phyloP scores from a whole-genome alignment of 192 early-diverging fungal species.

The Backusella circina region DNA sequence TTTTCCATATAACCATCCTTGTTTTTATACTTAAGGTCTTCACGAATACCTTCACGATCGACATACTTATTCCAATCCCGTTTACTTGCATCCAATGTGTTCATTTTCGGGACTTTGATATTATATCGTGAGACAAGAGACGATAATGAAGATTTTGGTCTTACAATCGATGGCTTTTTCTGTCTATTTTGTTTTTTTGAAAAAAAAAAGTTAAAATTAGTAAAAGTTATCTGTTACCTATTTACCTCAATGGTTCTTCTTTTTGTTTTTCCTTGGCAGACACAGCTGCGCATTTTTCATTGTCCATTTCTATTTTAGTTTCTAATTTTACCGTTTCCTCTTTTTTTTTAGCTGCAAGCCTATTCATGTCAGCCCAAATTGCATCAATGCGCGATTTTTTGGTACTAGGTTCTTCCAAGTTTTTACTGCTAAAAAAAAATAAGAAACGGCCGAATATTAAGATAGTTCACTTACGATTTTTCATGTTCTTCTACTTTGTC shows the following conservation, averaged over 20 bases:
- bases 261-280: not conserved
- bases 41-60: conserved; percentile 56
- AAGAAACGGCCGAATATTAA: not conserved
- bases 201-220: not conserved
- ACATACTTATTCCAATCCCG: conserved; percentile 68
- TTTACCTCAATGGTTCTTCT: not conserved
- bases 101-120: conserved; percentile 59
- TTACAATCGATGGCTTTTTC: conserved; percentile 6
- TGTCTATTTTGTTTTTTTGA: not conserved
- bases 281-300: not conserved
- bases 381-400: conserved; percentile 43
- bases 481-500: conserved; percentile 2
- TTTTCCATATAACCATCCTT: conserved; percentile 77
- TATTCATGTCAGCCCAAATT: conserved; percentile 56
- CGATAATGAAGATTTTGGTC: conserved; percentile 34
- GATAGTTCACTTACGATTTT: not conserved
- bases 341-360: conserved; percentile 3
- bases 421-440: not conserved
- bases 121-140: conserved; percentile 31
- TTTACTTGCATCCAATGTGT: conserved; percentile 67
- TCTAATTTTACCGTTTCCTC: not conserved
- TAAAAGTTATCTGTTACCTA: not conserved
- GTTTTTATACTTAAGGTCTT: conserved; percentile 59
- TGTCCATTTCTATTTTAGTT: not conserved
- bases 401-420: not conserved